phyloP scores from a whole-genome alignment of 2,329 filamentous ascomycete species.

The Escovopsis weberi region DNA sequence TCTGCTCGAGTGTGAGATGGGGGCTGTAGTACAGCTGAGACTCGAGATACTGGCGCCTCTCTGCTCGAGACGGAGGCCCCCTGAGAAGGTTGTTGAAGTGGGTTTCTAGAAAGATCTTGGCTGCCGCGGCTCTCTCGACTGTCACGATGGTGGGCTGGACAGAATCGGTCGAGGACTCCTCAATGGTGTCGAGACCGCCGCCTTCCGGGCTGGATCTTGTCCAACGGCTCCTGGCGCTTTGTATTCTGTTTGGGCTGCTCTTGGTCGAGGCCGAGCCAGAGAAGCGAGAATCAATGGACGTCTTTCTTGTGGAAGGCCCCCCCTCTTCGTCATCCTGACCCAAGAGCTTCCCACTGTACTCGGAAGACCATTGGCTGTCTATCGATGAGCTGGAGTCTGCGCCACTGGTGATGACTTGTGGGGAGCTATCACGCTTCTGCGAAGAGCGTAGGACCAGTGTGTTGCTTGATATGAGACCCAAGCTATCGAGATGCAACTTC shows the following conservation, averaged over 20 bases:
- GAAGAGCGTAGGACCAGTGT: slow-evolving; percentile 16
- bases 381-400: slow-evolving; percentile 9
- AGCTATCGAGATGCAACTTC: slow-evolving; percentile 13
- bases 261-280: slow-evolving; percentile 10
- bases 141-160: slow-evolving; percentile 33
- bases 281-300: slow-evolving; percentile 19
- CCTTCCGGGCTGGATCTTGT: slow-evolving; percentile 23
- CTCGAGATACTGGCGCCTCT: slow-evolving; percentile 21
- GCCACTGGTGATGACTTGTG: slow-evolving; percentile 10
- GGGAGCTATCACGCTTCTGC: slow-evolving; percentile 11
- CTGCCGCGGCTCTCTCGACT: slow-evolving; percentile 62
- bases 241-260: slow-evolving; percentile 11
- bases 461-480: slow-evolving; percentile 13
- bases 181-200: slow-evolving; percentile 20
- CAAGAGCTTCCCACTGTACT: slow-evolving; percentile 13
- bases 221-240: slow-evolving; percentile 19
- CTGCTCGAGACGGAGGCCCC: slow-evolving; percentile 20
- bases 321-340: slow-evolving; percentile 6
- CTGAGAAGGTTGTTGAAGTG: slow-evolving; percentile 61
- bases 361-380: slow-evolving; percentile 15
- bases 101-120: slow-evolving; percentile 77
- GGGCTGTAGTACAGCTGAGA: slow-evolving; percentile 40
- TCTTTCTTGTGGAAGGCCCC: slow-evolving; percentile 16
- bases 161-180: slow-evolving; percentile 14
- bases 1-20: slow-evolving; percentile 40